Evolutionary conservation across 331 rosid genomes (phyloP), one percentile per base, ranked within the genome.

Genomic region (Erythrophleum ivorense): DNA sequence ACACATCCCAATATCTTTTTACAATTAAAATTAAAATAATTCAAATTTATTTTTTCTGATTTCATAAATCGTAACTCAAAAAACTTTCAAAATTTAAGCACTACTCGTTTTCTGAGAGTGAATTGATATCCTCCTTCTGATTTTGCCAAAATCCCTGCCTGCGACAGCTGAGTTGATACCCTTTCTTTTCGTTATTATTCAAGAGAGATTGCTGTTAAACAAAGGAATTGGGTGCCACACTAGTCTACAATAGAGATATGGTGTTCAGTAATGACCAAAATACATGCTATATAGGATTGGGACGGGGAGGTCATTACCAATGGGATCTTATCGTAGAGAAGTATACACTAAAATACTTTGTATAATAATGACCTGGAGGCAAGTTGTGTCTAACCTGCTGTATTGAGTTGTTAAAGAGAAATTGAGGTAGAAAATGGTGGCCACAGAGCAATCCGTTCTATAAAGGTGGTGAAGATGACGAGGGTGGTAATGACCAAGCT

Each of bases 401-500:
- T 63, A 87, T 89, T 90, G 89, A 89, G 85, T 83, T 69, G 85
- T 84, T 31, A 81, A 9, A 78, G 91, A 82, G 86, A 88, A 4
- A 71, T 86, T 24, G 82, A 78, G 78, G 84, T 88, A 19, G 80
- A 88, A 85, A 90, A 83, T 6, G 89, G 87, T 74, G 49, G 50
- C 72, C 8, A 63, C 21, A 13, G 70, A 63, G 90, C 94, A n/a
- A 88, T 88, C 79, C 87, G 94, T 50, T 91, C 91, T 43, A 86
- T 14, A 88, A 90, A 77, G 97, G 87, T 71, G 88, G 70, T 13
- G 45, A 78, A 1, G 88, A 78, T 12, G 92, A 78, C 49, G 89
- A 87, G 66, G 92, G 87, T 64, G 89, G 81, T 59, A 88, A 89
- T 83, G 92, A 89, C 60, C 87, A 84, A 73, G 40, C 85, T 71